Evolutionary conservation across 345 rosid genomes (phyloP).

Genomic region (Balakata baccata): DNA sequence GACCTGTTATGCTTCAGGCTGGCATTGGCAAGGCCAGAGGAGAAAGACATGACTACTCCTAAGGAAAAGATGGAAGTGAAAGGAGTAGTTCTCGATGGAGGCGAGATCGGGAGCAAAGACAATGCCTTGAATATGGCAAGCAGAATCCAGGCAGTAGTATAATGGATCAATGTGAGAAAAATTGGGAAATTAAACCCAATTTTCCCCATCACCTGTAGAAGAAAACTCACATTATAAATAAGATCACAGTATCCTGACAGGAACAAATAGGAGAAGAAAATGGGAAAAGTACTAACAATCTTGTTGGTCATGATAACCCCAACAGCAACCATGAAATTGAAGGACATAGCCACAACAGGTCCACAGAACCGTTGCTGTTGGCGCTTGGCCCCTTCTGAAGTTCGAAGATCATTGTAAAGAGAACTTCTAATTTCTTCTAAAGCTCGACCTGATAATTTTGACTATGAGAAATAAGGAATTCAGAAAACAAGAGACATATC

Average conservation of each 20-base stretch:
- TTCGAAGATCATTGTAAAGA: conserved; percentile 74
- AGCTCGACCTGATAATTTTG: conserved; percentile 53
- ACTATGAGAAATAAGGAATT: conserved; percentile 5
- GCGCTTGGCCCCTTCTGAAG: conserved; percentile 82
- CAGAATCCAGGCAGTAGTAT: conserved; percentile 70
- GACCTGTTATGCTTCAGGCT: conserved; percentile 89
- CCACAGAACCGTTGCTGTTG: conserved; percentile 85
- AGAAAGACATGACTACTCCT: conserved; percentile 89
- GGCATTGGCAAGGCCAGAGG: conserved; percentile 92
- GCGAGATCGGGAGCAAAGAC: conserved; percentile 74
- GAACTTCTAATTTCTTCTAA: conserved; percentile 82
- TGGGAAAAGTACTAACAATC: conserved; percentile 37
- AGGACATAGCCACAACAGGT: conserved; percentile 76
- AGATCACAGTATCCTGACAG: not conserved
- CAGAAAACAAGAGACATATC: not conserved
- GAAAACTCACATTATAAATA: not conserved
- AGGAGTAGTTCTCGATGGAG: conserved; percentile 81
- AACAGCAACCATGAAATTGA: conserved; percentile 84
- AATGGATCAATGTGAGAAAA: conserved; percentile 79
- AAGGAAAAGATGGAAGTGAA: conserved; percentile 70
- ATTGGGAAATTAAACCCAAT: conserved; percentile 86
- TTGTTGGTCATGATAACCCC: conserved; percentile 85
- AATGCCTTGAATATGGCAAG: conserved; percentile 69
- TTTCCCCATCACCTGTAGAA: conserved; percentile 69
- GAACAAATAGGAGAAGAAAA: not conserved